A percentile compares a stretch with the other conserved stretches of the same genome.
phyloP scores from a whole-genome alignment of 1,284 basidiomycete genomes.

The Microbotryum saponariae region DNA sequence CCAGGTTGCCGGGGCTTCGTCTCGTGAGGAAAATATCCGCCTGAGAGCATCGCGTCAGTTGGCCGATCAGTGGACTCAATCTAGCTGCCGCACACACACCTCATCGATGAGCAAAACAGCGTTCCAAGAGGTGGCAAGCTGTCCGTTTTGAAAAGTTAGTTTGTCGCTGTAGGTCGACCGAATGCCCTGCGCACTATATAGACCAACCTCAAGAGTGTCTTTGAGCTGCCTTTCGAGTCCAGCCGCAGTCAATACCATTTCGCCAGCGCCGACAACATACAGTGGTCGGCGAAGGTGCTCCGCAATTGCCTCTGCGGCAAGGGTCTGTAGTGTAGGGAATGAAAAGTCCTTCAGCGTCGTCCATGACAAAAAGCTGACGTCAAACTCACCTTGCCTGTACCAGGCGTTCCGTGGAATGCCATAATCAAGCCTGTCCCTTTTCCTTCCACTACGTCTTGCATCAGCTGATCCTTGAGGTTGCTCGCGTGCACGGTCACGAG shows the following conservation, averaged over 20 bases:
- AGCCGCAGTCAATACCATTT: slow-evolving; percentile 15
- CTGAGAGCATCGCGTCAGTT: background rate
- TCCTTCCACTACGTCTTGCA: slow-evolving; percentile 23
- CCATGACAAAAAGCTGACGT: too few species aligned
- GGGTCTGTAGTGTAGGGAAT: background rate
- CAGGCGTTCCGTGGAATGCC: slow-evolving; percentile 16
- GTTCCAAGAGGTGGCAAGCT: slow-evolving; percentile 26
- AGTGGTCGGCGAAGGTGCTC: slow-evolving; percentile 25
- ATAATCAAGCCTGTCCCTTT: slow-evolving; percentile 29
- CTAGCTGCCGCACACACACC: background rate
- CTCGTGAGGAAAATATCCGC: slow-evolving; percentile 28
- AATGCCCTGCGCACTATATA: background rate
- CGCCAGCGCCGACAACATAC: slow-evolving; percentile 24
- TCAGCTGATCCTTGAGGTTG: slow-evolving; percentile 17
- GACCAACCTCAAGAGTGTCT: slow-evolving; percentile 14
- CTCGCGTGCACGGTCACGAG: slow-evolving; percentile 28
- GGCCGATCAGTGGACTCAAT: too few species aligned
- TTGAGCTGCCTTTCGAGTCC: slow-evolving; percentile 17
- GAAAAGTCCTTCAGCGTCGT: too few species aligned
- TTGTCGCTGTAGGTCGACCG: background rate
- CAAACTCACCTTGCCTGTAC: slow-evolving; percentile 14
- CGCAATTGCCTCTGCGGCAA: slow-evolving; percentile 20
- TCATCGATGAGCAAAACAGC: slow-evolving; percentile 30
- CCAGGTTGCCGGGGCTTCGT: slow-evolving; percentile 14
- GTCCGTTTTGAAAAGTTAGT: too few species aligned